Conservation (phyloP, 2,329 filamentous ascomycete species). For the Pseudocercospora fuligena region DNA sequence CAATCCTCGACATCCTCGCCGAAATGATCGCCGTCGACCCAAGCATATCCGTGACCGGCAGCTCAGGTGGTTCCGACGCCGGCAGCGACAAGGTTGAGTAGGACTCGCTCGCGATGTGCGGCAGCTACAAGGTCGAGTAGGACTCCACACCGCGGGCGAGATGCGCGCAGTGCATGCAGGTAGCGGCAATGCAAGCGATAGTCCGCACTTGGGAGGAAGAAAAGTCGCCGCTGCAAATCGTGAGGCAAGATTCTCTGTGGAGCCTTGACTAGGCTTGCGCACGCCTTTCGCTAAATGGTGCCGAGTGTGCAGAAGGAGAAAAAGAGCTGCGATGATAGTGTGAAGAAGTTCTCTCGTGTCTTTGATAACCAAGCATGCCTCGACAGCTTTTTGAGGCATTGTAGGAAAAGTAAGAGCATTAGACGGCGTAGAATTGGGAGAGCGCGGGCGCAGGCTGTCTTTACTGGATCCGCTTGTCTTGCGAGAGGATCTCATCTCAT, state of each 20-base stretch:
- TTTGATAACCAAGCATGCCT: constrained; percentile 3
- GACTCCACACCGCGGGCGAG: neutral
- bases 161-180: neutral
- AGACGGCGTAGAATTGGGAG: constrained; percentile 14
- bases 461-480: constrained; percentile 7
- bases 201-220: neutral
- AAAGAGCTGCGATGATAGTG: neutral
- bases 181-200: neutral
- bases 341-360: neutral
- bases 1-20: constrained; percentile 91
- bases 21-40: constrained; percentile 97
- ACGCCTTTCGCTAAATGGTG: neutral
- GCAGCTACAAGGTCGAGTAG: constrained; percentile 36
- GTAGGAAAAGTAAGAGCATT: constrained; percentile 17
- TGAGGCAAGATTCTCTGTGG: neutral
- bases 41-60: constrained; percentile 49
- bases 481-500: constrained; percentile 21
- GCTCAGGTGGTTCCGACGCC: constrained; percentile 31
- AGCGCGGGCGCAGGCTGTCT: constrained; percentile 14
- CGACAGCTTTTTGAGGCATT: constrained; percentile 5
- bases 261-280: neutral
- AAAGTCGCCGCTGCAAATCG: neutral
- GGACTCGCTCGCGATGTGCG: constrained; percentile 2
- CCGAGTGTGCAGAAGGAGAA: neutral
- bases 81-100: constrained; percentile 40